A percentile compares a stretch with the other conserved stretches of the same genome.
These are phyloP conservation scores for Yamadazyma phyllophila DNA, from an alignment of 805 yeast species.

Conservation along the genomic window DNA sequence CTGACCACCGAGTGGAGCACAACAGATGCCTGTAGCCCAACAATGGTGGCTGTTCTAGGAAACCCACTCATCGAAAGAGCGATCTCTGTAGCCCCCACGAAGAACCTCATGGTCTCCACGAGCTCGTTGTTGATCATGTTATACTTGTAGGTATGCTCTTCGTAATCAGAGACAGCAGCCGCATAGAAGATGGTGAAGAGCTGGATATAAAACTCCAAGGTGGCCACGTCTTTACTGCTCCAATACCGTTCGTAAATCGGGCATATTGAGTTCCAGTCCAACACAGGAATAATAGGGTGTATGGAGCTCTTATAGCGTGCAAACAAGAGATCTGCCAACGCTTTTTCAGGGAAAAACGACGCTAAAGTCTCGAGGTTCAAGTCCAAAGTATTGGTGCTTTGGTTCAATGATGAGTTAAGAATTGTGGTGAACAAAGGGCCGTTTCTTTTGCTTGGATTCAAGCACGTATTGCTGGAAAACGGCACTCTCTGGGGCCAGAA, in stretches of 20 bases:
- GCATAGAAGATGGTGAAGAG: constrained; percentile 15
- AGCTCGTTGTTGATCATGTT: constrained; percentile 1
- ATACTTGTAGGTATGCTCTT: constrained; percentile 8
- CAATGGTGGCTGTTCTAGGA: constrained; percentile 10
- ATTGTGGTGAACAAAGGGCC: constrained; percentile 12
- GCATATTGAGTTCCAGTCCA: constrained; percentile 10
- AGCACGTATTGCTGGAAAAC: neutral
- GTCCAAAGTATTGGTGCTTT: constrained; percentile 2
- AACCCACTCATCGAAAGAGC: constrained; percentile 13
- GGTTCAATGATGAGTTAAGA: constrained; percentile 7
- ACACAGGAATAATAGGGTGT: constrained; percentile 14
- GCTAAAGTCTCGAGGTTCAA: constrained; percentile 5
- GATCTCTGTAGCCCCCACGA: constrained; percentile 14
- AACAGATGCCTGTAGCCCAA: constrained; percentile 12
- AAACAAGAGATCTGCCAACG: constrained; percentile 12
- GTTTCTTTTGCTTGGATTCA: constrained; percentile 3
- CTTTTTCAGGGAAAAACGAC: constrained; percentile 10
- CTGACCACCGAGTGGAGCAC: constrained; percentile 13
- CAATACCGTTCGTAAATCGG: constrained; percentile 12
- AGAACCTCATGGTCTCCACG: constrained; percentile 11
- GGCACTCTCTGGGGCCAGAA: neutral
- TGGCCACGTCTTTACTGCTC: constrained; percentile 8
- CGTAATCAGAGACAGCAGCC: constrained; percentile 14
- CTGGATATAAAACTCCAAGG: constrained; percentile 8
- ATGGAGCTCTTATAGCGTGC: constrained; percentile 11